These are phyloP conservation scores for Suaeda aralocaspica DNA, from an alignment of 148 eudicot genomes.

Conservation along the genomic window DNA sequence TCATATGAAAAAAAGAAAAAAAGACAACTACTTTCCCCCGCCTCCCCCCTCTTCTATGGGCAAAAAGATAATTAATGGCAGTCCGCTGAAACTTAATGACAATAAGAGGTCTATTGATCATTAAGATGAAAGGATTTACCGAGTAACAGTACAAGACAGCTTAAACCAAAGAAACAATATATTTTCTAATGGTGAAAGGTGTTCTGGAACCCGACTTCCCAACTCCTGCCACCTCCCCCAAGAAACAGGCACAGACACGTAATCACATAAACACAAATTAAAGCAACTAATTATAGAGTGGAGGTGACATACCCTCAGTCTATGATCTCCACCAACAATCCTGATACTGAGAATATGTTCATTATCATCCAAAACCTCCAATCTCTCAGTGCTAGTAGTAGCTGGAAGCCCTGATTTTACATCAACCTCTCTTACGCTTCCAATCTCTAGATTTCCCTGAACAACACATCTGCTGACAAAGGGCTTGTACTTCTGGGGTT, in stretches of 20 bases:
- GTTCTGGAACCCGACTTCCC: not conserved
- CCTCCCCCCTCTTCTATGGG: no score
- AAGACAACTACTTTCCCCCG: no score
- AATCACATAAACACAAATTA: not conserved
- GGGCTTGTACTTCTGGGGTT: conserved; percentile 67
- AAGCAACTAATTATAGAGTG: not conserved
- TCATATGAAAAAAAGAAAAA: not conserved
- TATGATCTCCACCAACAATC: conserved; percentile 68
- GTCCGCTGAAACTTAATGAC: not conserved
- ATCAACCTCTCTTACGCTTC: conserved; percentile 69
- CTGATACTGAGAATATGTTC: conserved; percentile 62
- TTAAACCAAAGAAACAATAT: not conserved
- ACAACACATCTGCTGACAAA: conserved; percentile 52
- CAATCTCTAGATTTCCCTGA: conserved; percentile 56
- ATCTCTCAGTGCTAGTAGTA: conserved; percentile 62
- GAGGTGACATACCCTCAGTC: conserved; percentile 45
- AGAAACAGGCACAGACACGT: not conserved
- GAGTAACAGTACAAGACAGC: not conserved
- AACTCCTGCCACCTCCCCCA: not conserved
- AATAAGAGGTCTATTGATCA: not conserved
- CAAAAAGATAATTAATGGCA: no score
- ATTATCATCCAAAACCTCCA: conserved; percentile 61
- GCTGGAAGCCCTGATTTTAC: conserved; percentile 78
- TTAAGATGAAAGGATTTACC: not conserved
- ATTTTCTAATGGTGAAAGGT: not conserved